Base-by-base conservation (phyloP, 805 yeast species). In the Metschnikowia bowlesiae region DNA sequence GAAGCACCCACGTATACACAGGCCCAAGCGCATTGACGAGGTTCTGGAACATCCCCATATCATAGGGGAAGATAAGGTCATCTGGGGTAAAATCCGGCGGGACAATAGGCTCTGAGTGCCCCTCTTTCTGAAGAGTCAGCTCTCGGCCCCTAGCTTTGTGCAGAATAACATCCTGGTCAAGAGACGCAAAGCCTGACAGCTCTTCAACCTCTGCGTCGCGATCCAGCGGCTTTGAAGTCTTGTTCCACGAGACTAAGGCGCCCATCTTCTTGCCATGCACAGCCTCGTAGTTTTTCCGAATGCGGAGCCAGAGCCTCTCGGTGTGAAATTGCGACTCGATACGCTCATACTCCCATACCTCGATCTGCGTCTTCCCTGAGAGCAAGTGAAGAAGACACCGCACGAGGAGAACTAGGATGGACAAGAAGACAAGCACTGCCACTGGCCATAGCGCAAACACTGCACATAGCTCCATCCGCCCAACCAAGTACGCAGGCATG, bases 311-410 rank as follows among this genome's bases (percentile, higher is more conserved):
- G 49, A 87, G 69, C 43, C 78, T 68, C 40, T 76, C 81, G 2
- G 79, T 75, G 47, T 79, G 74, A 51, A 82, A 79, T 54, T 86
- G 86, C 3, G 82, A 70, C 47, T 82, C 89, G 1, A 89, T 73
- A 57, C 98, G 76, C 56, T 94, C 98, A 66, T 74, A 66, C 61
- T 92, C 98, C 99, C 99, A 92, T 2, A 78, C 73, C 68, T 92
- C 99, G 47, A 92, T 91, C 63, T 89, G 96, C 1, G 97, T 84
- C 79, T 80, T 84, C 28, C 97, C 96, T 46, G 79, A 63, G 1
- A 78, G 54, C 53, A 82, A 70, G 60, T 83, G 82, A 37, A 72
- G 64, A 1, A 85, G 14, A 48, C 90, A 84, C 58, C 97, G 75
- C 1, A 83, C 42, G 16, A 83, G 71, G 49, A 94, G 70, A 4